Evolutionary conservation across 1,284 basidiomycete species (phyloP).

Genomic region (Fomitopsis schrenkii): DNA sequence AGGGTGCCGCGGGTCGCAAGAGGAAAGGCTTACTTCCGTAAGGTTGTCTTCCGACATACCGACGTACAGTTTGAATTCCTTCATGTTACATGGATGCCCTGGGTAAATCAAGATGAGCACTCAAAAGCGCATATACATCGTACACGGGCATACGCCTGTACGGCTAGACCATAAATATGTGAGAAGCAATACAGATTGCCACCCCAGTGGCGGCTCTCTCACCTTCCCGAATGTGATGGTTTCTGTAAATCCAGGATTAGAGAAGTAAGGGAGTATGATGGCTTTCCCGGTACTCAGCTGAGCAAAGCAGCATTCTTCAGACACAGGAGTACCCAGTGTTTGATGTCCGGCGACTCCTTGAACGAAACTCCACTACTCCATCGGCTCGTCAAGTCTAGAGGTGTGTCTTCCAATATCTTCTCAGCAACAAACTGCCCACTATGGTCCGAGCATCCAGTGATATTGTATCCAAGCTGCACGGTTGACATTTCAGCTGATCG

Average conservation of each 20-base stretch:
- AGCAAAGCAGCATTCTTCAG: constrained; percentile 55
- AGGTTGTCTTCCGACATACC: constrained; percentile 62
- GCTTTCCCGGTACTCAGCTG: constrained; percentile 46
- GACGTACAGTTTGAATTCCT: constrained; percentile 69
- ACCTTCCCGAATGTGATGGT: constrained; percentile 79
- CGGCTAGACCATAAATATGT: constrained; percentile 34
- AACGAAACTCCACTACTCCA: constrained; percentile 56
- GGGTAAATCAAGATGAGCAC: not conserved
- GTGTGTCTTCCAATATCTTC: constrained; percentile 51
- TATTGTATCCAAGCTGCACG: too few species aligned
- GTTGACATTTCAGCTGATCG: too few species aligned
- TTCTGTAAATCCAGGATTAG: constrained; percentile 35
- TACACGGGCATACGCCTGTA: constrained; percentile 42
- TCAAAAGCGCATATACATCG: not conserved
- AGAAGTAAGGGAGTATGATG: not conserved
- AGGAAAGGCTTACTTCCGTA: constrained; percentile 34
- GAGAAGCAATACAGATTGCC: not conserved
- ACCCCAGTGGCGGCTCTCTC: constrained; percentile 17
- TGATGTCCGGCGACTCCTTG: constrained; percentile 44
- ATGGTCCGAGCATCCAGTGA: too few species aligned
- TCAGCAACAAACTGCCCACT: too few species aligned
- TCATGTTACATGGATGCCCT: constrained; percentile 82
- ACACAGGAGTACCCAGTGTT: constrained; percentile 69
- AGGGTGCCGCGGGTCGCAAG: not conserved
- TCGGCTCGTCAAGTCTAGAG: constrained; percentile 59